Evolutionary conservation across 176 grass and related monocot genomes (phyloP).

Genomic region (Puccinellia tenuiflora): DNA sequence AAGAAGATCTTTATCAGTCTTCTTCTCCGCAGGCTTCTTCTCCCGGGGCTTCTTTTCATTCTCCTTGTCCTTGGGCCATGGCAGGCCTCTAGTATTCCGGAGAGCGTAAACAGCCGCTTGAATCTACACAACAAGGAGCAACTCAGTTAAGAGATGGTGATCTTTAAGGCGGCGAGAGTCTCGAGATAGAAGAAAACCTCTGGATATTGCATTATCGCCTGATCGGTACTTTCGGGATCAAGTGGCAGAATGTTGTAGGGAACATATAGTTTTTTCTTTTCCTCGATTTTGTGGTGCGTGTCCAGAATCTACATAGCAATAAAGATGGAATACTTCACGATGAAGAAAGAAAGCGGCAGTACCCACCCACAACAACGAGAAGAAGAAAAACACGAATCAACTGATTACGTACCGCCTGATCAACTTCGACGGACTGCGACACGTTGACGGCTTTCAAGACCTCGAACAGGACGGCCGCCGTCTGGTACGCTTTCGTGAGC

Average conservation of each 20-base stretch:
- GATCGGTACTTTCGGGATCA: conserved; percentile 72
- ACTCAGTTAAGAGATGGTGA: not conserved
- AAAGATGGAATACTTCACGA: not conserved
- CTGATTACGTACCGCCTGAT: conserved; percentile 42
- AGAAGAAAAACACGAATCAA: not conserved
- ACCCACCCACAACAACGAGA: not conserved
- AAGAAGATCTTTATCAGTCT: conserved; percentile 63
- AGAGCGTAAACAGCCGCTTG: conserved; percentile 79
- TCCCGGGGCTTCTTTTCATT: conserved; percentile 19
- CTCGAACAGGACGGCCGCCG: conserved; percentile 87
- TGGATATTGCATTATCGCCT: conserved; percentile 77
- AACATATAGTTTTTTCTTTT: conserved; percentile 82
- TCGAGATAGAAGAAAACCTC: conserved; percentile 45
- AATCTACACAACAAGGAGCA: conserved; percentile 42
- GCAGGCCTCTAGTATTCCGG: conserved; percentile 66
- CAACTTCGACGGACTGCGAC: conserved; percentile 89
- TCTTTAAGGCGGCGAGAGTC: not conserved
- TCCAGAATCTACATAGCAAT: conserved; percentile 51
- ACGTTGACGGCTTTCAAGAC: conserved; percentile 89
- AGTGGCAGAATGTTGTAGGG: conserved; percentile 96
- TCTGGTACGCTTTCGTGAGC: conserved; percentile 94
- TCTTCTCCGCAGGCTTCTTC: conserved; percentile 65
- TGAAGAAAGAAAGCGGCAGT: not conserved
- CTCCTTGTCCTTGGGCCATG: conserved; percentile 79
- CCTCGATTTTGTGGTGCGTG: conserved; percentile 74